Evolutionary conservation across 2,329 filamentous ascomycete species (phyloP), one percentile per base, ranked within the genome.

Genomic region (Colletotrichum zoysiae): DNA sequence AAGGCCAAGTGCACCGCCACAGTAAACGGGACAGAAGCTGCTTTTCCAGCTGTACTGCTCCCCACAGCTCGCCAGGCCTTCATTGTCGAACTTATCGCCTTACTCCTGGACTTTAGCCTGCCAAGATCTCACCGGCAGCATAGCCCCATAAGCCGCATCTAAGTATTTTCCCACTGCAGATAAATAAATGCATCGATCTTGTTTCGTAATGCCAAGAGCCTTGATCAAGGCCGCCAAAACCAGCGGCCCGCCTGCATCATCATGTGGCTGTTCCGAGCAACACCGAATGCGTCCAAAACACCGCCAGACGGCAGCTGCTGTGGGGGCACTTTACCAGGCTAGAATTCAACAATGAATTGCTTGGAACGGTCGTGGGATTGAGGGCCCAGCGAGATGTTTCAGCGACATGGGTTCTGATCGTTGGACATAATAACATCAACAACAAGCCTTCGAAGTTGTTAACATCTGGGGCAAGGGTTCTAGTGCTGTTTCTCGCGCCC

Each of bases 101-200:
- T 12, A 18, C 1, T n/a, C 14, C 23, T 18, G 35, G 6, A 26
- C 20, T 57, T 23, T n/a, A 30, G 26, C 18, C 11, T 26, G 67
- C 58, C 65, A 59, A 71, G 58, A 63, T 26, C 26, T 26, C 26
- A 26, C 26, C 26, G 26, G 26, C 26, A 26, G 26, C 26, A 33
- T 71, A 23, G 26, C 46, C 23, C 44, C 12, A 38, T n/a, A 42
- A 51, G 57, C 51, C 58, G 68, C 64, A 58, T 51, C 68, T 71
- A 26, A 58, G 63, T 48, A n/a, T 35, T 23, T 12, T 58, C n/a
- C 69, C 58, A 64, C 59, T 33, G 53, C 50, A 48, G n/a, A 26
- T 26, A 26, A 26, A 26, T 26, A 26, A 26, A 14, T 62, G 51
- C 44, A 38, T 56, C 30, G 46, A 44, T 18, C 23, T 26, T 33